These are phyloP conservation scores for Trichoderma sp. DNA, from an alignment of 2,329 filamentous ascomycete genomes.

Conservation along the genomic window DNA sequence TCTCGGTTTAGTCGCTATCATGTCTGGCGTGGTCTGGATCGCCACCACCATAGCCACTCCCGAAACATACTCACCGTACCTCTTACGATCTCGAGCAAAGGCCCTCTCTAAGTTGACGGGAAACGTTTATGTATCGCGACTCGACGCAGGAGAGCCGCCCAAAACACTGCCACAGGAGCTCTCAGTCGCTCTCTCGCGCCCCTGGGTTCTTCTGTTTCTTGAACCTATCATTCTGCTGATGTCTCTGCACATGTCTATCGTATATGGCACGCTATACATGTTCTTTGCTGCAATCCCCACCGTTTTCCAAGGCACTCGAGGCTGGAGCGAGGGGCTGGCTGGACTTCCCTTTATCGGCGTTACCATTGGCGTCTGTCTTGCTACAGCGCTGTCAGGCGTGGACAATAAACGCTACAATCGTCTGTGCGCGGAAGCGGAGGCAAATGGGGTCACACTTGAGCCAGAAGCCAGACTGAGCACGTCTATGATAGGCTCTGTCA, in stretches of 20 bases:
- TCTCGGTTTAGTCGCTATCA: background rate
- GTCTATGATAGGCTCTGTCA: slow-evolving; percentile 57
- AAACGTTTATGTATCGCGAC: background rate
- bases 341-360: slow-evolving; percentile 55
- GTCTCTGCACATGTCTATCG: slow-evolving; percentile 78
- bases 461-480: slow-evolving; percentile 59
- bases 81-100: slow-evolving; percentile 7
- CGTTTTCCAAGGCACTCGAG: slow-evolving; percentile 74
- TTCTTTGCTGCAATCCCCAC: slow-evolving; percentile 88
- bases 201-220: slow-evolving; percentile 46
- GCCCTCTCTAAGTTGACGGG: background rate
- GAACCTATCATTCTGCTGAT: slow-evolving; percentile 86
- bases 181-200: background rate
- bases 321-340: slow-evolving; percentile 69
- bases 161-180: background rate
- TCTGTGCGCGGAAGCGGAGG: background rate
- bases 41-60: slow-evolving; percentile 54
- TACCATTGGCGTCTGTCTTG: background rate
- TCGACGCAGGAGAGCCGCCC: background rate
- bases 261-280: slow-evolving; percentile 84
- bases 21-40: background rate
- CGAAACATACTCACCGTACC: background rate
- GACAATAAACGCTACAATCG: background rate
- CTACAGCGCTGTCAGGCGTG: background rate
- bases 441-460: background rate